Base-by-base conservation (phyloP, 805 yeast genomes). In the Starmerella etchellsii region DNA sequence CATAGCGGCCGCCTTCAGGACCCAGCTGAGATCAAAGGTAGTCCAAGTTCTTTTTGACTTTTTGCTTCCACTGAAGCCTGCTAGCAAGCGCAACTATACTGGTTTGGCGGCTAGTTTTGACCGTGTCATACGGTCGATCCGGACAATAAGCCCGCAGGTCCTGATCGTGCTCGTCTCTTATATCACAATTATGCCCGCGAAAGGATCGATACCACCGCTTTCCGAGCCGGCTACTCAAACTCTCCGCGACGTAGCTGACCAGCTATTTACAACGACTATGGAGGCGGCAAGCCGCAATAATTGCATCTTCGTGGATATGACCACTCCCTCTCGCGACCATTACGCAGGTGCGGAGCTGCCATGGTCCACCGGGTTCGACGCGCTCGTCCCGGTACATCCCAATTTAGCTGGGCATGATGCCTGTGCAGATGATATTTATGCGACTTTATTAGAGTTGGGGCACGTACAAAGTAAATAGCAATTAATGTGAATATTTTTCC, bases 331-430 rank as follows among this genome's bases (percentile, higher is more conserved):
- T 10, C 19, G 2, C 6, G 18, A 15, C 14, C 46, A 42, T 33
- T 28, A 34, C 22, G 46, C 46, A 2, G 15, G 3, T 11, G 16
- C 46, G 5, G 21, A 10, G 9, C 25, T 8, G 11, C 42, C 42
- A 3, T 42, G 46, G 46, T 21, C 34, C 2, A 15, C 20, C 13
- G 46, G 42, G 5, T 34, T 21, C 37, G 20, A 28, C 16, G 28
- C 10, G 2, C 25, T 24, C 13, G 36, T 21, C 3, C n/a, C 37
- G 11, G 42, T 35, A 5, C 46, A 42, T 23, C 46, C 46, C 7
- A 42, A 42, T 28, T 25, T 7, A 6, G 34, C 13, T 5, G 46
- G 46, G 18, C 46, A 42, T 19, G 13, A 24, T 9, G 40, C 28
- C 11, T 15, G 31, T 9, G 46, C 46, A 9, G 34, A 31, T 8